A percentile compares a stretch with the other conserved stretches of the same genome.
phyloP scores from a whole-genome alignment of 208 protist species.

The Crithidia mellificae region DNA sequence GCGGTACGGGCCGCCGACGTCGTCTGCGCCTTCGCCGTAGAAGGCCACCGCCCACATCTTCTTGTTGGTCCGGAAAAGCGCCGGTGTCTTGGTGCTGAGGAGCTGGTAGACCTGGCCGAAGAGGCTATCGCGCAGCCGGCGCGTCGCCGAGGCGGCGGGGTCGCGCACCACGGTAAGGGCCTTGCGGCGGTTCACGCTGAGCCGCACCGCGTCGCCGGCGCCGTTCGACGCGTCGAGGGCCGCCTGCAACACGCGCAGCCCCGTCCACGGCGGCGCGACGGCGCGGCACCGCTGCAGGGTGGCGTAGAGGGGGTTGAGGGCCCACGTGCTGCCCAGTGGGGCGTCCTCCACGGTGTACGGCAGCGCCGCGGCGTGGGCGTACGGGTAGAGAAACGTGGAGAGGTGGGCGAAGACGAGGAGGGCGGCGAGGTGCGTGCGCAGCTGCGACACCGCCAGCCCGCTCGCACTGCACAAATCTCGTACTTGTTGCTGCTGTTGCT shows the following conservation, averaged over 20 bases:
- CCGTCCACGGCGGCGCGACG: conserved; percentile 42
- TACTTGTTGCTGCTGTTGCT: conserved; percentile 17
- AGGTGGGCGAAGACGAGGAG: conserved; percentile 35
- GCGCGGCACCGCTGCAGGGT: conserved; percentile 30
- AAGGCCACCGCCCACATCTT: conserved; percentile 89
- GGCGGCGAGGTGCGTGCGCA: conserved; percentile 20
- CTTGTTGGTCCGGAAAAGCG: conserved; percentile 75
- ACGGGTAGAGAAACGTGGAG: conserved; percentile 34
- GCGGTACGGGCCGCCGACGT: conserved; percentile 93
- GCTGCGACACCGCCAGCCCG: conserved; percentile 18
- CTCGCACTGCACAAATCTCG: conserved; percentile 27
- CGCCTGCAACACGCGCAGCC: conserved; percentile 45
- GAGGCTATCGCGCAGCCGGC: conserved; percentile 67
- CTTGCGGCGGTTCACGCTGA: conserved; percentile 83
- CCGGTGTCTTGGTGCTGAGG: conserved; percentile 47
- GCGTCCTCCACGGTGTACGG: conserved; percentile 31
- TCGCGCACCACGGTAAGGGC: conserved; percentile 71
- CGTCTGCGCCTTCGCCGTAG: conserved; percentile 91
- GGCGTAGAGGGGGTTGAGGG: conserved; percentile 12
- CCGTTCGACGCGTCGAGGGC: conserved; percentile 54
- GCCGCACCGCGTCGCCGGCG: conserved; percentile 59
- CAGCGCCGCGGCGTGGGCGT: conserved; percentile 29
- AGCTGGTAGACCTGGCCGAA: conserved; percentile 90
- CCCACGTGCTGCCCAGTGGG: conserved; percentile 21
- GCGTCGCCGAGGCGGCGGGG: conserved; percentile 27